Percentiles rank a stretch among this genome's conserved stretches.
phyloP scores from a whole-genome alignment of 768 basidiomycete genomes.

The Lactifluus subvellereus region DNA sequence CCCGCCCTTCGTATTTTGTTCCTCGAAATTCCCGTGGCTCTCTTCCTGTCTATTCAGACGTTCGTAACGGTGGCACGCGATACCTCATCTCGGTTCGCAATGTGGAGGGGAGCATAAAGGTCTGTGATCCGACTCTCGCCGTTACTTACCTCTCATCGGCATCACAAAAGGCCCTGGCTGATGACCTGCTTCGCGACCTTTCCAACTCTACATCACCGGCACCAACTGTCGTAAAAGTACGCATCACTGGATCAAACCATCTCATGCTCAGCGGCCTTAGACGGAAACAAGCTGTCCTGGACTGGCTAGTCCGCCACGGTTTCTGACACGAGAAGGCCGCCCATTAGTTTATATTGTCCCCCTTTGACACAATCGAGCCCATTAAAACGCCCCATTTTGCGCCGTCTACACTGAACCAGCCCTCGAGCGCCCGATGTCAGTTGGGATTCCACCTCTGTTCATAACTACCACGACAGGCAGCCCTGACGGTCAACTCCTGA shows the following conservation, averaged over 20 bases:
- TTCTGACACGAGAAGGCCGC: constrained; percentile 39
- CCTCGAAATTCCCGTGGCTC: constrained; percentile 60
- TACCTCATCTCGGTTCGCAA: constrained; percentile 57
- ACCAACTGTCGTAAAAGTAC: constrained; percentile 44
- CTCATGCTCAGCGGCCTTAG: constrained; percentile 56
- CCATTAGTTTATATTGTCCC: constrained; percentile 18
- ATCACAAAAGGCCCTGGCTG: constrained; percentile 46
- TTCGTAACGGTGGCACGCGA: constrained; percentile 60
- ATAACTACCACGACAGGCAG: constrained; percentile 6
- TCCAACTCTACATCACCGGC: constrained; percentile 45
- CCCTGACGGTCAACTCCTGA: constrained; percentile 5
- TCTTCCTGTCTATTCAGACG: constrained; percentile 71
- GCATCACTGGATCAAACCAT: constrained; percentile 44
- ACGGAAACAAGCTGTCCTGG: constrained; percentile 55
- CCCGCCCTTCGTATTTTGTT: constrained; percentile 45
- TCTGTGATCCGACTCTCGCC: constrained; percentile 32
- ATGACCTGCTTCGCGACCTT: constrained; percentile 48
- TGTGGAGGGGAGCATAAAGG: constrained; percentile 57
- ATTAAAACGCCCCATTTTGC: constrained; percentile 11
- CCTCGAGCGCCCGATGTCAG: constrained; percentile 1
- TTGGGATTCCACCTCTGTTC: background rate
- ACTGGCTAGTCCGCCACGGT: constrained; percentile 59
- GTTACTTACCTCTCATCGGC: constrained; percentile 4
- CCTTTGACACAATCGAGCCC: constrained; percentile 13
- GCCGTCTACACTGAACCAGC: constrained; percentile 1